Evolutionary conservation across 179 eudicot genomes (phyloP).

Genomic region (Heliamphora pulchella): DNA sequence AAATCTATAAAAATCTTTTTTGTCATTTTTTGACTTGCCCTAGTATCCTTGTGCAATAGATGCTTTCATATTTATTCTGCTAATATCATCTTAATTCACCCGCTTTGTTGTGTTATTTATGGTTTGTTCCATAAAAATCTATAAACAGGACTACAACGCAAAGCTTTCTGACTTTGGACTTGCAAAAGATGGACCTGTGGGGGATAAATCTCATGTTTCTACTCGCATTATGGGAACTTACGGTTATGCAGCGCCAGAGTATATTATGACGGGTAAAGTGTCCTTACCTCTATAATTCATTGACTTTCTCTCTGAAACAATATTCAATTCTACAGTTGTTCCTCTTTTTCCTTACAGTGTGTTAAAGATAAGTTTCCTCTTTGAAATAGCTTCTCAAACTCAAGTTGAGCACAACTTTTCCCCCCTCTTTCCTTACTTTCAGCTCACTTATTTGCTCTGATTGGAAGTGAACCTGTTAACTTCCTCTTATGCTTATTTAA

Average conservation of each 20-base stretch:
- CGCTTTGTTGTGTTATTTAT: background rate
- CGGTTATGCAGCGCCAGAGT: slow-evolving; percentile 93
- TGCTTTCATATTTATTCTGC: background rate
- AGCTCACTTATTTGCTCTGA: background rate
- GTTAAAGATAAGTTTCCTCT: background rate
- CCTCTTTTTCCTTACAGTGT: background rate
- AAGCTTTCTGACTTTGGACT: slow-evolving; percentile 89
- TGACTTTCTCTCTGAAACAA: background rate
- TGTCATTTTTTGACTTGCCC: no score
- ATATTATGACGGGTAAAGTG: slow-evolving; percentile 76
- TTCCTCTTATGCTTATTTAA: background rate
- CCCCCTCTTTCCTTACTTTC: no score
- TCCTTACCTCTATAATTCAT: background rate
- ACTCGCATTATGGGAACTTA: slow-evolving; percentile 96
- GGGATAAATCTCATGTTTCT: slow-evolving; percentile 86
- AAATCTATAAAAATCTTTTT: background rate
- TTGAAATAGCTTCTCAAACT: no score
- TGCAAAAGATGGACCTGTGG: slow-evolving; percentile 93
- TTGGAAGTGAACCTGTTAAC: background rate
- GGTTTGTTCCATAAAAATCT: background rate
- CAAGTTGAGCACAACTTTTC: no score
- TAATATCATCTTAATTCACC: background rate
- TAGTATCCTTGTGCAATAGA: background rate
- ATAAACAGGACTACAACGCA: slow-evolving; percentile 72
- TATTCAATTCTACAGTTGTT: background rate